Percentiles rank a stretch among this genome's conserved stretches.
Evolutionary conservation across 1,139 yeast species (phyloP).

Genomic region (Blastobotrys aristatus): DNA sequence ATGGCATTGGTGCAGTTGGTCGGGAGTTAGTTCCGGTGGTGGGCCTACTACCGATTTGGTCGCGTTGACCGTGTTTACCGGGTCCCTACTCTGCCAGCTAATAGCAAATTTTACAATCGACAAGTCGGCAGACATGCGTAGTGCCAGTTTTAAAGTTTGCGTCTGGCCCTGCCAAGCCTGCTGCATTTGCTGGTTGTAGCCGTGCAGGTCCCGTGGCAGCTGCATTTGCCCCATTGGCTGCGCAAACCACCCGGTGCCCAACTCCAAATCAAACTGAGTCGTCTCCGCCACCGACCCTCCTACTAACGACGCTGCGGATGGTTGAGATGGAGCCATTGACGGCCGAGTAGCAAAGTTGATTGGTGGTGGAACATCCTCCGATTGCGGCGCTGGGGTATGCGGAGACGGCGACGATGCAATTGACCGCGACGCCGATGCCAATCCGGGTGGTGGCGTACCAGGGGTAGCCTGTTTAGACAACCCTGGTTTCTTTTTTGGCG

Average conservation of each 20-base stretch:
- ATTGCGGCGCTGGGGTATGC: not conserved
- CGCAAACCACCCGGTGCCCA: constrained; percentile 28
- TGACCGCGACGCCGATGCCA: not conserved
- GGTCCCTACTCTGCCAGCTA: constrained; percentile 40
- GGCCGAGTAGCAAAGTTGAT: constrained; percentile 12
- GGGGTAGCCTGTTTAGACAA: no score
- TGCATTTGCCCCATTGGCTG: constrained; percentile 21
- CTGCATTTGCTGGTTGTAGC: constrained; percentile 22
- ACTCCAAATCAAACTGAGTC: constrained; percentile 24
- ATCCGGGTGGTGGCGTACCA: not conserved
- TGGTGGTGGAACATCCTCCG: constrained; percentile 6
- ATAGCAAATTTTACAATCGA: constrained; percentile 45
- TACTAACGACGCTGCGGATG: not conserved
- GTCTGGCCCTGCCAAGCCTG: constrained; percentile 17
- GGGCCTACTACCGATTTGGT: constrained; percentile 44
- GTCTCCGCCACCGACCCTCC: constrained; percentile 9
- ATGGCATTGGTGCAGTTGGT: constrained; percentile 34
- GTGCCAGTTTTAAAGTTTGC: constrained; percentile 25
- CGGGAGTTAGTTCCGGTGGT: constrained; percentile 44
- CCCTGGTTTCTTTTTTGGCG: constrained; percentile 26
- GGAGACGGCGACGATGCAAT: constrained; percentile 4
- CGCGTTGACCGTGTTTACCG: constrained; percentile 32
- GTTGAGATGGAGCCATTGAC: constrained; percentile 3
- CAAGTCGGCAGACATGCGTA: constrained; percentile 48
- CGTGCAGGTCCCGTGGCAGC: constrained; percentile 27